phyloP scores from a whole-genome alignment of 1,139 yeast species.

The Hyphopichia buzzinii region DNA sequence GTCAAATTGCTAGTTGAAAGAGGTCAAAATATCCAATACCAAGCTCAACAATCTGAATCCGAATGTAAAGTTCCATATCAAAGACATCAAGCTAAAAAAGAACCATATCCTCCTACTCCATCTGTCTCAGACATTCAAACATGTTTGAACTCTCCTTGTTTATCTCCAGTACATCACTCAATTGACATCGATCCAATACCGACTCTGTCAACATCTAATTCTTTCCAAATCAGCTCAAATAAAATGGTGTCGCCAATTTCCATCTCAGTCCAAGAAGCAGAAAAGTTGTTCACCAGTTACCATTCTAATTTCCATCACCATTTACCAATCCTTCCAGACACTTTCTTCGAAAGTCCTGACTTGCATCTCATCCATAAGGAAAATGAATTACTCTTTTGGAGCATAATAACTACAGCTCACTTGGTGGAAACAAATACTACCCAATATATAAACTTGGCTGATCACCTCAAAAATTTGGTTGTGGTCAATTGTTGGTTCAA shows the following conservation, averaged over 20 bases:
- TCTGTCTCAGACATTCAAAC: conserved; percentile 29
- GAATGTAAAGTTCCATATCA: conserved; percentile 1
- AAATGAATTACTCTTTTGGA: conserved; percentile 43
- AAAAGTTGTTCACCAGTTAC: conserved; percentile 28
- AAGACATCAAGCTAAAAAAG: not conserved
- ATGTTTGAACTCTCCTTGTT: conserved; percentile 21
- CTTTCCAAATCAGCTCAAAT: conserved; percentile 17
- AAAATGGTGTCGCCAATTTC: conserved; percentile 18
- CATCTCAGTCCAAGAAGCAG: conserved; percentile 28
- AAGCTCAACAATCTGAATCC: conserved; percentile 1
- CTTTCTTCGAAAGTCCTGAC: conserved; percentile 28
- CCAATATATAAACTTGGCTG: conserved; percentile 24
- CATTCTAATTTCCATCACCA: conserved; percentile 31
- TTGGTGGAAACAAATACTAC: conserved; percentile 20
- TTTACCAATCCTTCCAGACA: conserved; percentile 42
- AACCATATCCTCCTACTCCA: conserved; percentile 15
- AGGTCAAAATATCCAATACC: conserved; percentile 11
- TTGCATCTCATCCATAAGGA: conserved; percentile 25
- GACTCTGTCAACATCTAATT: conserved; percentile 10
- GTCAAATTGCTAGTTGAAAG: conserved; percentile 21
- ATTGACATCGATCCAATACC: conserved; percentile 11
- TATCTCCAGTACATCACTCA: conserved; percentile 4
- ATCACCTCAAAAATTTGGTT: conserved; percentile 39
- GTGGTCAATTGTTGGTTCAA: conserved; percentile 45
- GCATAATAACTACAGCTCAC: conserved; percentile 35